Base-by-base conservation (phyloP, 306 rosid genomes). In the Casuarina glauca region DNA sequence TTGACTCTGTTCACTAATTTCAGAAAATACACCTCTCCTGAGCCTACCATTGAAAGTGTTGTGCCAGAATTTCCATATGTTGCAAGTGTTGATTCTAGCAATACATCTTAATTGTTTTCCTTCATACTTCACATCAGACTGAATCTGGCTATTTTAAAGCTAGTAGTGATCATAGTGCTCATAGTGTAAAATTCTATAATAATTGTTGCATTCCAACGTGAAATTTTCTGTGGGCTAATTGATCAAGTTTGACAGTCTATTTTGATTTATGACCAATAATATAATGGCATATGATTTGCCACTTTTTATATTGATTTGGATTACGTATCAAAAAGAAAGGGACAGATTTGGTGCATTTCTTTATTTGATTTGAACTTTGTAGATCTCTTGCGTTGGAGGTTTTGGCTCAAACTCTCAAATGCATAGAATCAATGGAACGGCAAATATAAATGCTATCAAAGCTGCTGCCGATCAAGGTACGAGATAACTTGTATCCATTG, bases 401-500 rank as follows among this genome's bases (percentile, higher is more conserved):
- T 66, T 66, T 66, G 70, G 70, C 43, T 39, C 70, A 39, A 66
- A 66, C 46, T 12, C 43, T 66, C 70, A 66, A 38, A 66, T 66
- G 70, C 42, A 36, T 41, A 66, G 46, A 35, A 66, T 66, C 70
- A 66, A 66, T 66, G 70, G 70, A 41, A 36, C 43, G 10, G 70
- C 70, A 13, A 66, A 66, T 66, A 66, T 66, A 66, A 66, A 66
- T 66, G 70, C 70, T 66, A 41, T 66, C 6, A 39, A 41, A 36
- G 70, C 70, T 10, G 70, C 70, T 66, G 70, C 70, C 39, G 46
- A 66, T 12, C 70, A 66, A 66, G 44, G 70, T 66, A 60, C 9
- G 41, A 7, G 1, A 52, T 17, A 52, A 52, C 26, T 52, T 52
- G 58, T 52, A 16, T 4, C 58, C 58, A 52, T 13, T 52, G 12